Percentiles rank a stretch among this genome's conserved stretches.
Conservation (phyloP, 495 filamentous ascomycete genomes). For the Cercophora newfieldiana region DNA sequence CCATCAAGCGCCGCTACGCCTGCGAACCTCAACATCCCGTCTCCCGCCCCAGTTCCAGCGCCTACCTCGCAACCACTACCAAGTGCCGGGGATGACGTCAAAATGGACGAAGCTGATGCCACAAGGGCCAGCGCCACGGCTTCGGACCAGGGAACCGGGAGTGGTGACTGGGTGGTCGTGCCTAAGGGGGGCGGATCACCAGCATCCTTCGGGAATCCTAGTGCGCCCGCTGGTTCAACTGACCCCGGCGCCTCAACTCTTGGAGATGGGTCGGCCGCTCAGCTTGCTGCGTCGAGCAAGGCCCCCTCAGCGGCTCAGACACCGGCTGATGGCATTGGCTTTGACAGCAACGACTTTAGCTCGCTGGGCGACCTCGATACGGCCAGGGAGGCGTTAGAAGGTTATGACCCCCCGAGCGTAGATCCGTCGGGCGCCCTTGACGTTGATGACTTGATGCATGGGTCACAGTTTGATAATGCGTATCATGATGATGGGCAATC, state of each 20-base stretch:
- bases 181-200: slow-evolving; percentile 43
- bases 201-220: slow-evolving; percentile 22
- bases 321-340: slow-evolving; percentile 34
- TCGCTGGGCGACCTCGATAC: slow-evolving; percentile 54
- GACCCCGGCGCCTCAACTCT: not conserved
- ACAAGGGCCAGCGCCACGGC: slow-evolving; percentile 28
- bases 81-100: slow-evolving; percentile 25
- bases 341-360: slow-evolving; percentile 53
- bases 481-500: slow-evolving; percentile 51
- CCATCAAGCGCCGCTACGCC: slow-evolving; percentile 51
- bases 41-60: slow-evolving; percentile 30
- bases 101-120: slow-evolving; percentile 37
- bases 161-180: slow-evolving; percentile 58
- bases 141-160: slow-evolving; percentile 44
- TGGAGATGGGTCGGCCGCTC: not conserved
- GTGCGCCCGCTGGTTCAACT: slow-evolving; percentile 21
- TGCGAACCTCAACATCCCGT: slow-evolving; percentile 39
- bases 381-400: slow-evolving; percentile 48
- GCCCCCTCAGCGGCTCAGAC: slow-evolving; percentile 42
- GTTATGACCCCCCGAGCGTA: slow-evolving; percentile 37
- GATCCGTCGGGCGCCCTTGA: slow-evolving; percentile 38
- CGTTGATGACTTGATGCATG: slow-evolving; percentile 53
- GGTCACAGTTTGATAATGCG: slow-evolving; percentile 58
- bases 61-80: slow-evolving; percentile 22
- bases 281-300: slow-evolving; percentile 31